A percentile compares a stretch with the other conserved stretches of the same genome.
These are phyloP conservation scores for Ceriops tagal DNA, from an alignment of 345 rosid species.

Conservation along the genomic window DNA sequence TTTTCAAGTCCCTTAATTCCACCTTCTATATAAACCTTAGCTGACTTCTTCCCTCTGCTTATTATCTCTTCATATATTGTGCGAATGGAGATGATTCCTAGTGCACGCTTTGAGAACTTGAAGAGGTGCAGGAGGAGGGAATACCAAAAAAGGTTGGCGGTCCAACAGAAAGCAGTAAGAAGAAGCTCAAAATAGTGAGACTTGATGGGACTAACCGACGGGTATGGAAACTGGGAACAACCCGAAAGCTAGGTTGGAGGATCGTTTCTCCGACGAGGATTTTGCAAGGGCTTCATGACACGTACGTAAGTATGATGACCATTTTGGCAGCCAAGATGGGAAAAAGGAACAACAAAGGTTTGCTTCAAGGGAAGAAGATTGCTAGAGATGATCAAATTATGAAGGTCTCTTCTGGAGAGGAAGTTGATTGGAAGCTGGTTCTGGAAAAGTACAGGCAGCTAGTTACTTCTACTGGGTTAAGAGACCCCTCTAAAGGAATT, in stretches of 20 bases:
- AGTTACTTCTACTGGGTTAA: too few relatives aligned
- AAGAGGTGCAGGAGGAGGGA: slow-evolving; percentile 43
- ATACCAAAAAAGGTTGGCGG: slow-evolving; percentile 32
- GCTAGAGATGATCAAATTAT: too few relatives aligned
- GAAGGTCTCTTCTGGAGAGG: too few relatives aligned
- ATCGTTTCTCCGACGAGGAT: too few relatives aligned
- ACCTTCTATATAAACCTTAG: neutral
- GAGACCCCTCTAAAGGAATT: too few relatives aligned
- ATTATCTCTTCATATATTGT: neutral
- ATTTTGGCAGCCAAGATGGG: too few relatives aligned
- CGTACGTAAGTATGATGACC: too few relatives aligned
- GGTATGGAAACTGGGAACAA: neutral
- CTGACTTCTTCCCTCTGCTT: neutral
- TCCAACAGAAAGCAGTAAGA: slow-evolving; percentile 2
- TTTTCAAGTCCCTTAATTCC: neutral
- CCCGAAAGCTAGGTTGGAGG: neutral
- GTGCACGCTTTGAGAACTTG: slow-evolving; percentile 21
- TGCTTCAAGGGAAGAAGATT: too few relatives aligned
- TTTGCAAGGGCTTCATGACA: too few relatives aligned
- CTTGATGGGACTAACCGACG: slow-evolving; percentile 20
- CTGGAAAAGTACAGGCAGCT: too few relatives aligned
- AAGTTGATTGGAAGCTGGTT: too few relatives aligned
- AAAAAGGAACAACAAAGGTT: too few relatives aligned
- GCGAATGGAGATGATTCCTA: slow-evolving; percentile 25
- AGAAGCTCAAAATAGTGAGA: slow-evolving; percentile 29